Evolutionary conservation across 169 alveolate species (phyloP).

Genomic region (Cryptosporidium ubiquitum): DNA sequence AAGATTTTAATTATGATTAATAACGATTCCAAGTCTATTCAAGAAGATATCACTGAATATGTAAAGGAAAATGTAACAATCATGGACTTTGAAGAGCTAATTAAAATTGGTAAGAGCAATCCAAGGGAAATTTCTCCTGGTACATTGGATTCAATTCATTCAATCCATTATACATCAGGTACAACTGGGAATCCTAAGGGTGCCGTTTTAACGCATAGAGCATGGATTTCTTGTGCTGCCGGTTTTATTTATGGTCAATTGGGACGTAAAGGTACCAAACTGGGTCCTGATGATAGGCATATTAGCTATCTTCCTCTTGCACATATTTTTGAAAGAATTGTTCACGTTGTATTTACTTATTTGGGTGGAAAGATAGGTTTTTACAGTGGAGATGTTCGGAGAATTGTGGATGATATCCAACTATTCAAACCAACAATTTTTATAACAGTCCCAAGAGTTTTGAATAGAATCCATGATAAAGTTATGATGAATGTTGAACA

Average conservation of each 20-base stretch:
- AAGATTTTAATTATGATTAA: slow-evolving; percentile 14
- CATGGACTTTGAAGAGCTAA: slow-evolving; percentile 30
- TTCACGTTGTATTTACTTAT: slow-evolving; percentile 73
- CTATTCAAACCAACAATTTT: slow-evolving; percentile 93
- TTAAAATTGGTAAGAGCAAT: slow-evolving; percentile 36
- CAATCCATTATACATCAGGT: slow-evolving; percentile 86
- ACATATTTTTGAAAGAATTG: slow-evolving; percentile 85
- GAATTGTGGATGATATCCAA: slow-evolving; percentile 84
- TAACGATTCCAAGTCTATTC: slow-evolving; percentile 13
- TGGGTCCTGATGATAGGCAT: slow-evolving; percentile 79
- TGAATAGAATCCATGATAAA: slow-evolving; percentile 90
- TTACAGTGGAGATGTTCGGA: slow-evolving; percentile 83
- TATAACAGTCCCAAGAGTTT: slow-evolving; percentile 94
- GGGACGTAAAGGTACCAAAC: slow-evolving; percentile 42
- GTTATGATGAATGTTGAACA: slow-evolving; percentile 82
- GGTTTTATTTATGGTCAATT: slow-evolving; percentile 43
- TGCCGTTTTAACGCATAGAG: slow-evolving; percentile 83
- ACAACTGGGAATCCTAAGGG: slow-evolving; percentile 93
- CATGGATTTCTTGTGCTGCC: slow-evolving; percentile 71
- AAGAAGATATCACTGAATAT: neutral
- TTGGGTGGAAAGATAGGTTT: slow-evolving; percentile 81
- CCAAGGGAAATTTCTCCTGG: slow-evolving; percentile 30
- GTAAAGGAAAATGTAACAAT: slow-evolving; percentile 25
- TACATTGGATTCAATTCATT: slow-evolving; percentile 19
- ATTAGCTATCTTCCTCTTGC: slow-evolving; percentile 86